phyloP scores from a whole-genome alignment of 1,284 basidiomycete species.

The Somion occarium region DNA sequence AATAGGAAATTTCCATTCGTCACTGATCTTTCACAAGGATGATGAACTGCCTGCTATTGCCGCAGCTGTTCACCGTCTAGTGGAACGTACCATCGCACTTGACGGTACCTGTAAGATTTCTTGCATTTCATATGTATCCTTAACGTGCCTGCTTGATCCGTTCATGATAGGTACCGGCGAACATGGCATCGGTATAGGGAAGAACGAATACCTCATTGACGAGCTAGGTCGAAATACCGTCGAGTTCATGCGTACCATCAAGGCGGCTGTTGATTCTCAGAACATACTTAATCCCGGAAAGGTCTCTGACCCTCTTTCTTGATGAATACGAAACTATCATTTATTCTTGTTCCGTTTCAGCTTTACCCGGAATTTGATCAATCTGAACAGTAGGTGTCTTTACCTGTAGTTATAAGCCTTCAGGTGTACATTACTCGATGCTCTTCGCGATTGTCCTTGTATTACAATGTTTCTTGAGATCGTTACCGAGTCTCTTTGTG shows the following conservation, averaged over 20 bases:
- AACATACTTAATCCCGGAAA: conserved; percentile 83
- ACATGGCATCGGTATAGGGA: conserved; percentile 75
- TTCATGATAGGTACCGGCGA: no score
- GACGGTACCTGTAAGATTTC: conserved; percentile 82
- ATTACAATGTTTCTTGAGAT: no score
- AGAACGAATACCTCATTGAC: conserved; percentile 64
- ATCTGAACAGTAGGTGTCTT: no score
- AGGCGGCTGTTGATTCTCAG: conserved; percentile 68
- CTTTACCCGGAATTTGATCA: conserved; percentile 15
- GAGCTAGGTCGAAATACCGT: conserved; percentile 80
- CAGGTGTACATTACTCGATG: no score
- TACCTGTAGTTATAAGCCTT: no score
- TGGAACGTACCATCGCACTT: conserved; percentile 59
- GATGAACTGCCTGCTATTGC: conserved; percentile 52
- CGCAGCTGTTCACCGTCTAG: conserved; percentile 62
- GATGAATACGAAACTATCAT: neutral
- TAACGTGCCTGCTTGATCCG: no score
- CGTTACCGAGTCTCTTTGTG: no score
- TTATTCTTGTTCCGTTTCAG: conserved; percentile 7
- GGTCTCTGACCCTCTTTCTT: conserved; percentile 31
- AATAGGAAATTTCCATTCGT: conserved; percentile 63
- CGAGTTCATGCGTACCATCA: conserved; percentile 76
- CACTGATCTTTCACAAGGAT: conserved; percentile 62
- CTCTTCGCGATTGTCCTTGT: no score
- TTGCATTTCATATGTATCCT: no score